phyloP scores from a whole-genome alignment of 306 rosid species.

The Fagus sylvatica region DNA sequence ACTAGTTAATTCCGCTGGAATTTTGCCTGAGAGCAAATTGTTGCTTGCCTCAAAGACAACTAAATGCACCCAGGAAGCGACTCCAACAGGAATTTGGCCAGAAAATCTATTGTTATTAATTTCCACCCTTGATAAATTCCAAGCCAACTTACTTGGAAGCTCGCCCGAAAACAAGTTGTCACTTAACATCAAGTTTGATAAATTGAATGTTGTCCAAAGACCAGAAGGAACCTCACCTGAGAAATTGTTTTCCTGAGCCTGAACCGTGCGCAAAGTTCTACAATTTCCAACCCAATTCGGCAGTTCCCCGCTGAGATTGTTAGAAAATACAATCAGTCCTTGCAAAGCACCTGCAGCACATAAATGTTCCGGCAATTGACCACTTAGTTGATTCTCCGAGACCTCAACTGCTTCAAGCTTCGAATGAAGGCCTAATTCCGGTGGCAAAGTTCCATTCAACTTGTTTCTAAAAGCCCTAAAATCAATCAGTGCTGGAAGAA shows the following conservation, averaged over 20 bases:
- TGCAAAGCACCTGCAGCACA: slow-evolving; percentile 54
- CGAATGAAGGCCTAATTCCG: slow-evolving; percentile 64
- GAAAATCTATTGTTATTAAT: slow-evolving; percentile 68
- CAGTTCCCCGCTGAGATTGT: slow-evolving; percentile 54
- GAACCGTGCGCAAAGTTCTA: slow-evolving; percentile 39
- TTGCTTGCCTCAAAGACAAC: too few species aligned
- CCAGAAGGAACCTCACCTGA: slow-evolving; percentile 71
- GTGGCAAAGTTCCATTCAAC: slow-evolving; percentile 75
- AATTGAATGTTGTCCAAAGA: slow-evolving; percentile 55
- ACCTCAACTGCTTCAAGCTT: slow-evolving; percentile 63
- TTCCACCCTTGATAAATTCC: slow-evolving; percentile 60
- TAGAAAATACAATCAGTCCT: slow-evolving; percentile 58
- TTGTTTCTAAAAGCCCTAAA: slow-evolving; percentile 57
- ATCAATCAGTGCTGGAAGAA: slow-evolving; percentile 33
- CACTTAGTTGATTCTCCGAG: slow-evolving; percentile 54
- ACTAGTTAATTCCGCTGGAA: too few species aligned
- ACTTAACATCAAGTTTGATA: slow-evolving; percentile 58
- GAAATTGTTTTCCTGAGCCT: slow-evolving; percentile 51
- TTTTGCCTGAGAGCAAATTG: too few species aligned
- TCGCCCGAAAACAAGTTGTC: slow-evolving; percentile 67
- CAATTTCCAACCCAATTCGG: slow-evolving; percentile 71
- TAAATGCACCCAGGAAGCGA: too few species aligned
- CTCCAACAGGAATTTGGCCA: too few species aligned
- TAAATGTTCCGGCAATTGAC: slow-evolving; percentile 66
- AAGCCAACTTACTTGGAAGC: slow-evolving; percentile 54